Conservation (phyloP, 176 grass and related monocot genomes). For the Triticum turgidum region DNA sequence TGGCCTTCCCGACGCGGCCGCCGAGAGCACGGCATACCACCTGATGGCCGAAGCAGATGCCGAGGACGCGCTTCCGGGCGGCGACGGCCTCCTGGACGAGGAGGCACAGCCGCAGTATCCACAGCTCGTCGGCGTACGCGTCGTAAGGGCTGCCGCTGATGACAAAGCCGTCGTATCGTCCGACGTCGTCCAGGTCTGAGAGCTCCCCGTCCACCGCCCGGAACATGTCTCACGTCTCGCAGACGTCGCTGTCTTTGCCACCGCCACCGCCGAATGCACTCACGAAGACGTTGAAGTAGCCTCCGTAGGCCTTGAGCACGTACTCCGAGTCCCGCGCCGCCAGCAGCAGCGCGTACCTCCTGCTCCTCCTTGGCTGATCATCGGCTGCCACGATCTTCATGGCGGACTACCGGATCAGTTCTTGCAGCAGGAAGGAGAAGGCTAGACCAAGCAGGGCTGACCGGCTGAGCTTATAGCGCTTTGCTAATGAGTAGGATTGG, state of each 20-base stretch:
- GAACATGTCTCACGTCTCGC: slow-evolving; percentile 75
- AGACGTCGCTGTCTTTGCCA: slow-evolving; percentile 23
- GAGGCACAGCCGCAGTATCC: slow-evolving; percentile 70
- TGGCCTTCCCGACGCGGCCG: slow-evolving; percentile 52
- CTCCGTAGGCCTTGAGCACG: slow-evolving; percentile 63
- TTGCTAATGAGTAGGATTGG: background rate
- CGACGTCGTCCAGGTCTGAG: slow-evolving; percentile 36
- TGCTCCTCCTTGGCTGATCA: background rate
- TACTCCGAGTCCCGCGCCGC: slow-evolving; percentile 88
- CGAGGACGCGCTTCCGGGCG: slow-evolving; percentile 57
- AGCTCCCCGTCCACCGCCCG: slow-evolving; percentile 74
- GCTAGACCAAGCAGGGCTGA: background rate
- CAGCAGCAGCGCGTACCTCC: slow-evolving; percentile 68
- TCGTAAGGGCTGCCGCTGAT: slow-evolving; percentile 88
- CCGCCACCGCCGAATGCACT: slow-evolving; percentile 37
- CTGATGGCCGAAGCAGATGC: slow-evolving; percentile 97
- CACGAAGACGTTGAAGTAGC: slow-evolving; percentile 85
- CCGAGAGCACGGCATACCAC: slow-evolving; percentile 79
- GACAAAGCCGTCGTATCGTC: slow-evolving; percentile 68
- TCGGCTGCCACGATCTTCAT: slow-evolving; percentile 38
- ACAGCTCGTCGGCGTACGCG: slow-evolving; percentile 63
- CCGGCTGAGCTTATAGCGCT: background rate
- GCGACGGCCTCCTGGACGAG: slow-evolving; percentile 58
- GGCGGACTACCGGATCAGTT: background rate
- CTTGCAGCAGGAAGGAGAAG: background rate